These are phyloP conservation scores for Ophioceras dolichostomum DNA, from an alignment of 2,329 filamentous ascomycete species.

Conservation along the genomic window DNA sequence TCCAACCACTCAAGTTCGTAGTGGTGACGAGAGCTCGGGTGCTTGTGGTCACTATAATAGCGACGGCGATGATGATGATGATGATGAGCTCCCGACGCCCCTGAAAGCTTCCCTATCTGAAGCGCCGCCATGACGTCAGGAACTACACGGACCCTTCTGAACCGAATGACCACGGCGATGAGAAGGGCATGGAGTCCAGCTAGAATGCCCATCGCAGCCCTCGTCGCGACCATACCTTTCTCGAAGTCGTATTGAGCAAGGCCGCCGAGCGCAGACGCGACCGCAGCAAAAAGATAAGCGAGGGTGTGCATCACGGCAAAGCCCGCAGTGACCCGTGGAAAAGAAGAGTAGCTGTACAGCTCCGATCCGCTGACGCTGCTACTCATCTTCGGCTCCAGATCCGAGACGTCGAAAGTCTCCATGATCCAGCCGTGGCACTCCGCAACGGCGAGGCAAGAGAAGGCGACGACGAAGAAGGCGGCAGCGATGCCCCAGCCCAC, in stretches of 20 bases:
- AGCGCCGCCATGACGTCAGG: conserved; percentile 32
- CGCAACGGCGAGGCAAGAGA: conserved; percentile 60
- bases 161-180: conserved; percentile 49
- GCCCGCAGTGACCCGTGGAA: conserved; percentile 60
- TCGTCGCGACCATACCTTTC: conserved; percentile 55
- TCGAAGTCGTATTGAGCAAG: conserved; percentile 52
- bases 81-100: too few relatives aligned
- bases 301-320: conserved; percentile 59
- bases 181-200: conserved; percentile 52
- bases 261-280: conserved; percentile 57
- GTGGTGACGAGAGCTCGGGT: too few relatives aligned
- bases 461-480: conserved; percentile 51
- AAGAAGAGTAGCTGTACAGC: conserved; percentile 56
- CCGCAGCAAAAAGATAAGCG: conserved; percentile 57
- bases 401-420: conserved; percentile 73
- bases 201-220: conserved; percentile 55
- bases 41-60: neutral
- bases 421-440: conserved; percentile 69
- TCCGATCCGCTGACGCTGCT: conserved; percentile 29
- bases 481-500: conserved; percentile 51
- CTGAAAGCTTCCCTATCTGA: too few relatives aligned
- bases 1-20: too few relatives aligned
- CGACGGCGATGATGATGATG: too few relatives aligned
- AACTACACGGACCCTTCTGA: conserved; percentile 55
- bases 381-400: conserved; percentile 61